Evolutionary conservation across 331 rosid genomes (phyloP), one percentile per base, ranked within the genome.

Genomic region (Rhamnella rubrinervis): DNA sequence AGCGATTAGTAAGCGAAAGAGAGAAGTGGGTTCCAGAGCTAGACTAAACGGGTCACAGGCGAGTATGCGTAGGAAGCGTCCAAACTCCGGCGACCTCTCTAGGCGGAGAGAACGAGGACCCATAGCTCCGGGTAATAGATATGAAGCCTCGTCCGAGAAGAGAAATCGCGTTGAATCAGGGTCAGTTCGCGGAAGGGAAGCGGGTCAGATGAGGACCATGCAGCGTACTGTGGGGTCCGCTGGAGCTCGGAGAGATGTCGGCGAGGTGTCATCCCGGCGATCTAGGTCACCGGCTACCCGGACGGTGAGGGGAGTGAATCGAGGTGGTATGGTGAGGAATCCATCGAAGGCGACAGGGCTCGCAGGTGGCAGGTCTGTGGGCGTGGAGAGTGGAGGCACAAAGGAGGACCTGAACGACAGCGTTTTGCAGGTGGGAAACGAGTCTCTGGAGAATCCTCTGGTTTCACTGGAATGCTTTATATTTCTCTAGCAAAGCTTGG

Each of bases 391-490:
- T 6, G 25, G 55, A n/a, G 80, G 67, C 16, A 71, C 51, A 18
- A 68, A 20, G 37, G 78, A 59, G 37, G 70, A 77, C 57, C 12
- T 28, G 63, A 71, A 77, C 72, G 83, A 81, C 59, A 64, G 59
- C 55, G 83, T 67, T 63, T 25, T 56, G 5, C 73, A 73, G 75
- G 68, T 65, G 65, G 75, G 72, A 1, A 77, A 75, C 28, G 98
- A 91, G 78, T 81, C 92, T 53, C 50, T 91, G 14, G 95, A 86
- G 50, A 88, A 90, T 60, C 96, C 93, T 38, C 85, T 73, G 70
- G 92, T 90, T 60, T 85, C 96, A 2, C 70, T 95, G 66, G 98
- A 91, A 78, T 95, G 98, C 82, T 95, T 95, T 79, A 95, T 93
- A 80, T 93, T 93, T 77, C 87, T 93, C 74, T 93, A 93, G 46